Base-by-base conservation (phyloP, 2,329 filamentous ascomycete genomes). In the Neocucurbitaria cava region DNA sequence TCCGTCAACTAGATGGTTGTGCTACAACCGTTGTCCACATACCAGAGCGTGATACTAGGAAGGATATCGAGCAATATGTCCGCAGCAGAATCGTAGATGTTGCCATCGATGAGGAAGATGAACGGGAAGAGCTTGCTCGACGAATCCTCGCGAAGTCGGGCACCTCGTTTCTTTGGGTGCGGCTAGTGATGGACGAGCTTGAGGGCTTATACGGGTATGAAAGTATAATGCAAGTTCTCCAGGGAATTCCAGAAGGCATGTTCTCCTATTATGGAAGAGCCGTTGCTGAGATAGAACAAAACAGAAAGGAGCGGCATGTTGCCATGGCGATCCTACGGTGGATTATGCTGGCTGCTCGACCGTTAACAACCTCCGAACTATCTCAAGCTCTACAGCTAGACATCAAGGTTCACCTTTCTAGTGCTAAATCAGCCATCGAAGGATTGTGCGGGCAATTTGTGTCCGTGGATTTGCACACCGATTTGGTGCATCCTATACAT, bases 91-190 rank as follows among this genome's bases (percentile, higher is more conserved):
- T 46, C 1, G 15, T 31, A 2, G 44, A 46, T 18, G n/a, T 46
- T 1, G 15, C 44, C 9, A 38, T 46, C 9, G 44, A 46, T 38
- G 30, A 46, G 20, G 44, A 46, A 10, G 20, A n/a, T 3, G 44
- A 46, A 36, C 44, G 44, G 6, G 3, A 46, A 24, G 44, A 38
- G 5, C 18, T 46, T 6, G 31, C 44, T 30, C 44, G 31, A 11
- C 44, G 38, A 15, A 46, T 46, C n/a, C 7, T 36, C 4, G 30
- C 44, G 1, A 46, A 46, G 44, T 46, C 44, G 20, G 21, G 21
- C 11, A 46, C 44, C 23, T 46, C 44, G n/a, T 46, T 46, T 18
- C 31, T 46, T 2, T 46, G 44, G 44, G 44, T 46, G n/a, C 30
- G 33, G 10, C 20, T 46, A 5, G 44, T 46, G 18, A 46, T 46